phyloP scores from a whole-genome alignment of 75 land plant species.

The Chamaecyparis obtusa region DNA sequence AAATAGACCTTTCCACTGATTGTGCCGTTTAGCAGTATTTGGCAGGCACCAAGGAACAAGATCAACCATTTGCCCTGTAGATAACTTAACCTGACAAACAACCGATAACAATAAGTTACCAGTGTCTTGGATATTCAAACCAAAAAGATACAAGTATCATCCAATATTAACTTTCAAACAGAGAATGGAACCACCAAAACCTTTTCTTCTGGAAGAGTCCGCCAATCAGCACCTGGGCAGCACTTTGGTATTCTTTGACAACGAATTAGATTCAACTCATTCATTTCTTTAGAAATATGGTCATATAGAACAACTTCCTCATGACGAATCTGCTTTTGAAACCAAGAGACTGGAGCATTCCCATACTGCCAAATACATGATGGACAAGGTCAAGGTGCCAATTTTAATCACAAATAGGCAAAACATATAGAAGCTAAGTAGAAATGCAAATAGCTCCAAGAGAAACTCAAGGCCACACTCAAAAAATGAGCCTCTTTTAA shows the following conservation, averaged over 20 bases:
- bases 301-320: constrained; percentile 42
- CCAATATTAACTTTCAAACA: neutral
- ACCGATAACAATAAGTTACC: neutral
- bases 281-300: constrained; percentile 97
- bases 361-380: constrained; percentile 20
- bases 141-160: neutral
- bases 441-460: neutral
- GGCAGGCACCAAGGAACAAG: constrained; percentile 98
- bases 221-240: constrained; percentile 98
- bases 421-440: neutral
- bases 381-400: neutral
- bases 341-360: constrained; percentile 80
- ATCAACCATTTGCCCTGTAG: constrained; percentile 83
- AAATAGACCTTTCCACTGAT: constrained; percentile 97
- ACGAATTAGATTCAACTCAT: constrained; percentile 85
- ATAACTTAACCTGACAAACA: constrained; percentile 69
- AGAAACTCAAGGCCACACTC: neutral
- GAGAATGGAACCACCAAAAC: neutral
- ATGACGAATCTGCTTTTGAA: constrained; percentile 84
- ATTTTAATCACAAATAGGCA: neutral
- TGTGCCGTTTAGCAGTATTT: constrained; percentile 91
- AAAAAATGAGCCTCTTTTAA: neutral
- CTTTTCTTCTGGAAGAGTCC: constrained; percentile 92
- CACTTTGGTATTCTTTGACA: constrained; percentile 88
- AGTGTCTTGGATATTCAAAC: neutral